phyloP scores from a whole-genome alignment of 108 stramenopile species.

The Discostella pseudostelligera region DNA sequence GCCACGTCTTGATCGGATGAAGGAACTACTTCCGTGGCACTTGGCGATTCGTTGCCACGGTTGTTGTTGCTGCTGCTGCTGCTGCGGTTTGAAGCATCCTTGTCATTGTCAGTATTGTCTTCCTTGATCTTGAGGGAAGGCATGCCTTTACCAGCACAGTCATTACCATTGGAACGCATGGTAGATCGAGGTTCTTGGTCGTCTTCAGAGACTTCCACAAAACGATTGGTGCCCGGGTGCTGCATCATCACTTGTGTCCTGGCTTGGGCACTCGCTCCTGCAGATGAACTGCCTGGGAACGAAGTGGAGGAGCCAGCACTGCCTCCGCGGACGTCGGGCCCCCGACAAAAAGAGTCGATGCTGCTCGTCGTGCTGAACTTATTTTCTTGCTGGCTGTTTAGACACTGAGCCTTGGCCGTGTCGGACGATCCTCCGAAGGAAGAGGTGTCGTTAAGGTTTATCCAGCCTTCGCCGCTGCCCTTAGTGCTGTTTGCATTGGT shows the following conservation, averaged over 20 bases:
- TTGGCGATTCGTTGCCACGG: neutral
- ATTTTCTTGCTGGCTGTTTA: neutral
- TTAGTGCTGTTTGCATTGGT: neutral
- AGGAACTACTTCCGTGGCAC: neutral
- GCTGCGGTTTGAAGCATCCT: neutral
- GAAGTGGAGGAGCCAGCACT: no score
- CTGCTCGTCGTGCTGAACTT: neutral
- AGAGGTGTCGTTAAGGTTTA: neutral
- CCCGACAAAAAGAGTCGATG: no score
- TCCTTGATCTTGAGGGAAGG: neutral
- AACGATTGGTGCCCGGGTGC: neutral
- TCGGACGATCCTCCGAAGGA: neutral
- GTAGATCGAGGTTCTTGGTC: neutral
- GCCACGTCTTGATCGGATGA: slow-evolving; percentile 2
- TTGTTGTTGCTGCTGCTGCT: neutral
- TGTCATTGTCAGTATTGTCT: neutral
- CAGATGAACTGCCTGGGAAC: no score
- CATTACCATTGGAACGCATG: neutral
- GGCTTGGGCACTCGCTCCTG: neutral
- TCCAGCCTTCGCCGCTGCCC: neutral
- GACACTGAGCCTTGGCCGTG: no score
- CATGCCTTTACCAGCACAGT: neutral
- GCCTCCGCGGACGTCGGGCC: no score
- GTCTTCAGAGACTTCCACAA: neutral
- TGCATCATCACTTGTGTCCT: neutral